A percentile compares a stretch with the other conserved stretches of the same genome.
Conservation (phyloP, 805 yeast species). For the Saccharomycodes ludwigii region DNA sequence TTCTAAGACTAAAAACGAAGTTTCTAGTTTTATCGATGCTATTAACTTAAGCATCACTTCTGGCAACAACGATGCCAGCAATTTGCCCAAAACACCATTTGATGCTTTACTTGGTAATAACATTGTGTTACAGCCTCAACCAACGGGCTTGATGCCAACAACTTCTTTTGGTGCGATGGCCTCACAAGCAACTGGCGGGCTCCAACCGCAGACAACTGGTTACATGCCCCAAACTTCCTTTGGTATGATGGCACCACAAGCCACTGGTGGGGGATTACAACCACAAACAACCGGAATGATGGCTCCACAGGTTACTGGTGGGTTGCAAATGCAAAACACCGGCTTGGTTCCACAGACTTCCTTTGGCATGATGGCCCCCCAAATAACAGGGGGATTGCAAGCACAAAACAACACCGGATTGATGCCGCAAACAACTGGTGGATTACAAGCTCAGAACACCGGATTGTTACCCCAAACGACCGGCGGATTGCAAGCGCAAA, state of each 20-base stretch:
- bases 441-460: conserved; percentile 22
- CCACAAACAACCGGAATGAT: conserved; percentile 28
- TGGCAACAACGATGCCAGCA: conserved; percentile 14
- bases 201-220: conserved; percentile 27
- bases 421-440: conserved; percentile 25
- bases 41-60: conserved; percentile 72
- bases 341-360: too few species aligned
- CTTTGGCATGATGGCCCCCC: conserved; percentile 19
- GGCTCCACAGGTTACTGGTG: conserved; percentile 25
- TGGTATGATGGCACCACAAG: conserved; percentile 13
- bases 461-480: conserved; percentile 20
- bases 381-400: conserved; percentile 12
- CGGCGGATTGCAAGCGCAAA: conserved; percentile 23
- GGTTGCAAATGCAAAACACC: conserved; percentile 22
- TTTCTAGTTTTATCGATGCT: conserved; percentile 78
- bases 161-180: conserved; percentile 22
- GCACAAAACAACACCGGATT: conserved; percentile 30
- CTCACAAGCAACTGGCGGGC: conserved; percentile 14
- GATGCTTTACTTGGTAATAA: conserved; percentile 23
- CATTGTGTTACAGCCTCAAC: conserved; percentile 27
- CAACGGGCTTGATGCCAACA: conserved; percentile 27
- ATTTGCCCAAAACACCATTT: conserved; percentile 26
- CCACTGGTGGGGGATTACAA: conserved; percentile 16
- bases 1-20: conserved; percentile 65
- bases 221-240: conserved; percentile 22